These are phyloP conservation scores for Cordyceps cicadae DNA, from an alignment of 2,329 filamentous ascomycete genomes.

Conservation along the genomic window DNA sequence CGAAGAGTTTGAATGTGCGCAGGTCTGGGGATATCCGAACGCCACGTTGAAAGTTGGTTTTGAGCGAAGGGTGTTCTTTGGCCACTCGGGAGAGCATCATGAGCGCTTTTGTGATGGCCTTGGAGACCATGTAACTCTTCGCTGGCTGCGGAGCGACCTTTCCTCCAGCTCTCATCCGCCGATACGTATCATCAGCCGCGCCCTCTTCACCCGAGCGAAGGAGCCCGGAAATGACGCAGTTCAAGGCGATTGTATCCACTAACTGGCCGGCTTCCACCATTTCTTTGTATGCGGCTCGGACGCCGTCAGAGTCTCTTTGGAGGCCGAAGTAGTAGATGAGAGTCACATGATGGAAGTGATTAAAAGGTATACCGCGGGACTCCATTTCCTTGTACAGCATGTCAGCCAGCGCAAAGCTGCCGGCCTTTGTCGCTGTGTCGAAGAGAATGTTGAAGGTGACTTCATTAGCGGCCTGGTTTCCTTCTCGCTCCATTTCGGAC, in stretches of 20 bases:
- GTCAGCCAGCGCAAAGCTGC: constrained; percentile 76
- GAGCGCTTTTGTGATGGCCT: constrained; percentile 46
- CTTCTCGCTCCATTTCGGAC: constrained; percentile 78
- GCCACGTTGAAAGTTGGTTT: constrained; percentile 46
- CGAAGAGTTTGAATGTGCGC: constrained; percentile 69
- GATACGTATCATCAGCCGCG: constrained; percentile 73
- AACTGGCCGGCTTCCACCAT: constrained; percentile 82
- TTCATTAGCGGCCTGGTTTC: constrained; percentile 55
- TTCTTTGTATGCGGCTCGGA: constrained; percentile 69
- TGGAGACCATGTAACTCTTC: constrained; percentile 38
- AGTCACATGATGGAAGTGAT: constrained; percentile 73
- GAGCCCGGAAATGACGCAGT: constrained; percentile 74
- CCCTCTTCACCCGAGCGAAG: constrained; percentile 66
- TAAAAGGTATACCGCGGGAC: constrained; percentile 56
- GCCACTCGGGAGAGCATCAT: constrained; percentile 49
- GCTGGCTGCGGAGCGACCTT: constrained; percentile 32
- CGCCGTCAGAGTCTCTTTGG: constrained; percentile 60
- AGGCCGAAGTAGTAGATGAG: constrained; percentile 80
- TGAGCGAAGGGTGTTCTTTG: constrained; percentile 47
- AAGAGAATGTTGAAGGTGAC: constrained; percentile 95
- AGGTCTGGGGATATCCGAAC: constrained; percentile 65
- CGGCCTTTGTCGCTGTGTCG: constrained; percentile 75
- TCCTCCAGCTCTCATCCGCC: constrained; percentile 67
- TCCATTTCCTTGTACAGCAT: constrained; percentile 79
- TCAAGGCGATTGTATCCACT: constrained; percentile 78